Percentiles rank a stretch among this genome's conserved stretches.
These are phyloP conservation scores for Eucalyptus sideroxylon DNA, from an alignment of 345 rosid species.

Conservation along the genomic window DNA sequence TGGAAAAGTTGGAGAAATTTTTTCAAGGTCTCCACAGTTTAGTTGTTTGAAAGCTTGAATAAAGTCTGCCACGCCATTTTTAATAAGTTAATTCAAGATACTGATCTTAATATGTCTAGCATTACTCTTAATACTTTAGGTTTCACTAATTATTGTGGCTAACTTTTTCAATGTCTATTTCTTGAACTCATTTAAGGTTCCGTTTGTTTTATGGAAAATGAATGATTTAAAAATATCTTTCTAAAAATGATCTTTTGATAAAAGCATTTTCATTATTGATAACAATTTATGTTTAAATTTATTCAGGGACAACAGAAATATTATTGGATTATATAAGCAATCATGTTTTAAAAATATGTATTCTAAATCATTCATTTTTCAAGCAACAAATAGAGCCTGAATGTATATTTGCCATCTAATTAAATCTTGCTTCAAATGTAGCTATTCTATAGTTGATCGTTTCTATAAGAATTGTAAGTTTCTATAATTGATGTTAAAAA, in stretches of 20 bases:
- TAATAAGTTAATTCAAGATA: not conserved
- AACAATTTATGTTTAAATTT: too few relatives aligned
- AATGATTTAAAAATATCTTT: not conserved
- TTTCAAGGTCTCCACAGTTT: not conserved
- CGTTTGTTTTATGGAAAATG: not conserved
- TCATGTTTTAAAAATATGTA: too few relatives aligned
- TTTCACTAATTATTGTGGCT: not conserved
- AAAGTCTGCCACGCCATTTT: not conserved
- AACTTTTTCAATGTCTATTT: not conserved
- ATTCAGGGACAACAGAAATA: too few relatives aligned
- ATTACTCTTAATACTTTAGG: not conserved
- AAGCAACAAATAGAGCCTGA: fast-evolving
- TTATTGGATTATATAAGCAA: too few relatives aligned
- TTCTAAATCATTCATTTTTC: too few relatives aligned
- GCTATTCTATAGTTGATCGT: fast-evolving
- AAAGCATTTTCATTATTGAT: too few relatives aligned
- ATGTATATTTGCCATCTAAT: not conserved
- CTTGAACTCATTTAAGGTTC: not conserved
- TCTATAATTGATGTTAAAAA: too few relatives aligned
- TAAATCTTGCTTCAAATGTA: not conserved
- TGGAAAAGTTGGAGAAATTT: not conserved
- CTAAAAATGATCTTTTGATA: fast-evolving
- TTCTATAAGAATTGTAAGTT: too few relatives aligned
- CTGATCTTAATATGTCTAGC: not conserved
- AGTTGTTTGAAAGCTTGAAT: not conserved